A percentile compares a stretch with the other conserved stretches of the same genome.
phyloP scores from a whole-genome alignment of 75 land plant species.

The Adiantum capillusveneris region DNA sequence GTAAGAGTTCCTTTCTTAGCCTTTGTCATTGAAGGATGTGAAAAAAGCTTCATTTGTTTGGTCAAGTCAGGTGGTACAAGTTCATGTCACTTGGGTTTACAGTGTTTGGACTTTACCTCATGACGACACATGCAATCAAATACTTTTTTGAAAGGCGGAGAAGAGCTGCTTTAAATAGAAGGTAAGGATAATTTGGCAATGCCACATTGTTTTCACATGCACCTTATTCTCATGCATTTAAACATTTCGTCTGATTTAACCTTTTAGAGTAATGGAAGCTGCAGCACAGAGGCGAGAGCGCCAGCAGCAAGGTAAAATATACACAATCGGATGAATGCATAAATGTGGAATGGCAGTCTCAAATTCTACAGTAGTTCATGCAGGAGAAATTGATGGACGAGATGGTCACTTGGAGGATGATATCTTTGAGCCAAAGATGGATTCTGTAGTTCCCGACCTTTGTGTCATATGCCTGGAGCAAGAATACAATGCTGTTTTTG shows the following conservation, averaged over 20 bases:
- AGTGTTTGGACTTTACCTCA: conserved; percentile 64
- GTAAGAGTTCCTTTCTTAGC: no score
- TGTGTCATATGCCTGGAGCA: conserved; percentile 97
- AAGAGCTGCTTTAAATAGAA: conserved; percentile 61
- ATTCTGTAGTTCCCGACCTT: conserved; percentile 54
- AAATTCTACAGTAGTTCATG: neutral
- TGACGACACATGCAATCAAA: conserved; percentile 63
- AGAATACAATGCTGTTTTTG: conserved; percentile 97
- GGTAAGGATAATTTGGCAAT: no score
- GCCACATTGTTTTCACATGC: no score
- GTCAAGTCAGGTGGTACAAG: conserved; percentile 64
- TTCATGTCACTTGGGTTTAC: conserved; percentile 85
- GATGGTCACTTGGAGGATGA: conserved; percentile 17
- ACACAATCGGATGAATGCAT: no score
- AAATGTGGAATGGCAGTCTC: neutral
- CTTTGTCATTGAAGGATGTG: no score
- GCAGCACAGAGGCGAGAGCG: conserved; percentile 53
- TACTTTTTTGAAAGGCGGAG: conserved; percentile 72
- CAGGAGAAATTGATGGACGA: conserved; percentile 11
- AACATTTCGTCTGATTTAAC: no score
- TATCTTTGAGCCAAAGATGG: conserved; percentile 25
- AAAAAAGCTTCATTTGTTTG: neutral
- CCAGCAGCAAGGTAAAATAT: conserved; percentile 34
- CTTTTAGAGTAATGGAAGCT: conserved; percentile 83
- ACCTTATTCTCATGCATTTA: no score